phyloP scores from a whole-genome alignment of 2,329 filamentous ascomycete species.

The Geosmithia flava region DNA sequence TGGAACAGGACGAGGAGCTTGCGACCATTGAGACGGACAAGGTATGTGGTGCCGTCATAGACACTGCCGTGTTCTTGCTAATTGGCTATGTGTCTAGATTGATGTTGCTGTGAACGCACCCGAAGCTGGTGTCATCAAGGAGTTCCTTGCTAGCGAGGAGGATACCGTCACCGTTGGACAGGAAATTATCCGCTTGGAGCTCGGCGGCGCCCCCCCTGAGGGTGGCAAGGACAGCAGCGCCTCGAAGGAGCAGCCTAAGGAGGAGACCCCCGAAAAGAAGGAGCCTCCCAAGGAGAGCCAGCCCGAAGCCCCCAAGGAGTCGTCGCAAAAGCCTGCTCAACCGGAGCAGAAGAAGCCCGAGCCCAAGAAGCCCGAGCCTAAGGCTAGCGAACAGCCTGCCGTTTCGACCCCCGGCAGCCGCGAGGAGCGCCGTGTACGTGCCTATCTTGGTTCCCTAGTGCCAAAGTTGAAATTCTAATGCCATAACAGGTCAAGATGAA shows the following conservation, averaged over 20 bases:
- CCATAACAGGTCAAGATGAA: constrained; percentile 91
- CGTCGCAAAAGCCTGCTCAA: constrained; percentile 17
- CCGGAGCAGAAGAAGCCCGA: constrained; percentile 19
- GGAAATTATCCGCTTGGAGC: constrained; percentile 75
- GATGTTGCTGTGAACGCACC: constrained; percentile 95
- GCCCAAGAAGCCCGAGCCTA: constrained; percentile 14
- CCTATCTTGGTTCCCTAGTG: not conserved
- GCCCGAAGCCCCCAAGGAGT: constrained; percentile 22
- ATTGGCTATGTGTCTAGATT: constrained; percentile 37
- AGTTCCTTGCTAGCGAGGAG: constrained; percentile 84
- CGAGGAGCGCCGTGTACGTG: constrained; percentile 74
- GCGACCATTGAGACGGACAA: constrained; percentile 99
- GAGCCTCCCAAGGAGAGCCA: constrained; percentile 9
- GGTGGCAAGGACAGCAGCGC: constrained; percentile 23
- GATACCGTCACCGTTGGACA: constrained; percentile 93
- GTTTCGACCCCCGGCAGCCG: constrained; percentile 50
- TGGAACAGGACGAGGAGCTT: constrained; percentile 94
- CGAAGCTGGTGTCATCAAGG: constrained; percentile 79
- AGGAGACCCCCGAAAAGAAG: constrained; percentile 5
- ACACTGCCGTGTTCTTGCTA: constrained; percentile 9
- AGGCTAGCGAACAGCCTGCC: constrained; percentile 5
- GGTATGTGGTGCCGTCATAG: constrained; percentile 30
- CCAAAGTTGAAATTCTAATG: constrained; percentile 1
- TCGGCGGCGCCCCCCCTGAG: constrained; percentile 44
- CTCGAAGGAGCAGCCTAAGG: constrained; percentile 14